Evolutionary conservation across 2,329 filamentous ascomycete genomes (phyloP).

Genomic region (Colletotrichum paranaense): DNA sequence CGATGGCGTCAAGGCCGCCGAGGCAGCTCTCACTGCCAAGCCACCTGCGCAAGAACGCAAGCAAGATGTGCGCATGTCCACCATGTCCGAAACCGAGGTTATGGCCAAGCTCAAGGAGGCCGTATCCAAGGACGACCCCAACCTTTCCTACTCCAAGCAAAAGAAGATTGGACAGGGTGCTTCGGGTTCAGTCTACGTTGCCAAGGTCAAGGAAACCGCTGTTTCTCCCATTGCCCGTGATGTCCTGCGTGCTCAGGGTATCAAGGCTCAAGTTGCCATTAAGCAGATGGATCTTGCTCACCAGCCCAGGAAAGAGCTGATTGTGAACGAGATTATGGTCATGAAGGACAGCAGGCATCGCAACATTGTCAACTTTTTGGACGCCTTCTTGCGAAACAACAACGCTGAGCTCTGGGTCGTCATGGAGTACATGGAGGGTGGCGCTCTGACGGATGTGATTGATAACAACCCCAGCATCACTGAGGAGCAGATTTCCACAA

Average conservation of each 20-base stretch:
- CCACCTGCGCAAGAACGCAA: conserved; percentile 77
- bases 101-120: conserved; percentile 96
- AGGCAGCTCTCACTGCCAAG: conserved; percentile 89
- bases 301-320: conserved; percentile 96
- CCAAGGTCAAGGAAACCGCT: conserved; percentile 90
- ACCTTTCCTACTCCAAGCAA: conserved; percentile 97
- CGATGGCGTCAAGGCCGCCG: conserved; percentile 87
- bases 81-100: conserved; percentile 96
- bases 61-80: conserved; percentile 97
- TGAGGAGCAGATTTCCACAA: conserved; percentile 97
- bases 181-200: conserved; percentile 97
- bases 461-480: conserved; percentile 96
- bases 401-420: conserved; percentile 98
- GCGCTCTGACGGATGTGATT: conserved; percentile 96
- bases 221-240: conserved; percentile 84
- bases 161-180: conserved; percentile 99
- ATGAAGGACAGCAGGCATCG: conserved; percentile 99
- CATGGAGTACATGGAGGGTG: conserved; percentile 99
- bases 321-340: conserved; percentile 99
- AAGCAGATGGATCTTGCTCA: conserved; percentile 99
- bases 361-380: conserved; percentile 99
- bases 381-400: conserved; percentile 95
- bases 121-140: conserved; percentile 94
- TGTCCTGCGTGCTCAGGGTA: conserved; percentile 81
- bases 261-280: conserved; percentile 91